Percentiles rank a stretch among this genome's conserved stretches.
These are phyloP conservation scores for Moringa oleifera DNA, from an alignment of 345 rosid genomes.

Conservation along the genomic window DNA sequence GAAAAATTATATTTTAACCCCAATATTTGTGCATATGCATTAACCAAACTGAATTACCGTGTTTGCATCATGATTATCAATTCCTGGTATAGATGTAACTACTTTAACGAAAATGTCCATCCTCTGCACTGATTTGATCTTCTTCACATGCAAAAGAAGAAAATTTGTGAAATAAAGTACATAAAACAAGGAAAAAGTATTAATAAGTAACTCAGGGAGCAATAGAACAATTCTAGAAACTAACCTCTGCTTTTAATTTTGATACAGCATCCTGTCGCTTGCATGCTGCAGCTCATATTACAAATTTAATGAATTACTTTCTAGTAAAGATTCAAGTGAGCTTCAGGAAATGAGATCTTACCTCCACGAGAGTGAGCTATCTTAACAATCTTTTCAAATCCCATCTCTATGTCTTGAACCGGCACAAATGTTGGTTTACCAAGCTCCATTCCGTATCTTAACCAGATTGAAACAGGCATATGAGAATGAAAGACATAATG, in stretches of 20 bases:
- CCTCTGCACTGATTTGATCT: constrained; percentile 51
- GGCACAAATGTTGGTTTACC: constrained; percentile 82
- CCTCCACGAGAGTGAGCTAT: constrained; percentile 85
- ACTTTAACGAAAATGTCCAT: constrained; percentile 55
- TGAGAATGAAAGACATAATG: background rate
- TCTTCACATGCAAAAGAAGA: constrained; percentile 39
- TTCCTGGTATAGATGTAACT: constrained; percentile 75
- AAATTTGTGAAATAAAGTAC: constrained; percentile 8
- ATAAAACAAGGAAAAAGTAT: background rate
- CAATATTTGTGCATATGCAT: background rate
- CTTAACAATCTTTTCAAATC: constrained; percentile 90
- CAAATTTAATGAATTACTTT: background rate
- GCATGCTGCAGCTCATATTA: constrained; percentile 49
- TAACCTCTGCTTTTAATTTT: constrained; percentile 78
- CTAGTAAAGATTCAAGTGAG: background rate
- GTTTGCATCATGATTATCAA: constrained; percentile 79
- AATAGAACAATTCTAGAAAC: constrained; percentile 16
- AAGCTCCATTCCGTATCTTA: constrained; percentile 71
- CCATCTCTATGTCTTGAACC: constrained; percentile 85
- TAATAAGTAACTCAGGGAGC: background rate
- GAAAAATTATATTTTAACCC: background rate
- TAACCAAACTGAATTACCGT: constrained; percentile 31
- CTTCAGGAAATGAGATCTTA: constrained; percentile 19
- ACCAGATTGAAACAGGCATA: constrained; percentile 8
- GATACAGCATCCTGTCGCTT: constrained; percentile 60